Conservation (phyloP, 352 stramenopile species). For the Saprolegnia diclina region DNA sequence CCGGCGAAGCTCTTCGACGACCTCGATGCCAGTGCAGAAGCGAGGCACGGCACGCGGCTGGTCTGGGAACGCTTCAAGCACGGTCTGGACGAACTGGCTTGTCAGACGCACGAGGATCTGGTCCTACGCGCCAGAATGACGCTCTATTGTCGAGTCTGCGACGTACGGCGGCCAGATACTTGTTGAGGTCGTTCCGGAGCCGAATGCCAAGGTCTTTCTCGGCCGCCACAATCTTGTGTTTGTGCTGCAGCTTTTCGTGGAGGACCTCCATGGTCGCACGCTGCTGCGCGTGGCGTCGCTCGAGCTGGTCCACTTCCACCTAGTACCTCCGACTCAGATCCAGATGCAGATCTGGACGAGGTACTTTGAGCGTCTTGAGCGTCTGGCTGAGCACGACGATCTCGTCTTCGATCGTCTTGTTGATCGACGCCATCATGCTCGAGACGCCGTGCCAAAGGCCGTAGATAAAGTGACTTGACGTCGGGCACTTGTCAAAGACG, state of each 20-base stretch:
- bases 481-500: conserved; percentile 56
- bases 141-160: no score
- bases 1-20: conserved; percentile 13
- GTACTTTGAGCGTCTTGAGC: conserved; percentile 32
- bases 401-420: conserved; percentile 37
- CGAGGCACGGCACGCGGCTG: neutral
- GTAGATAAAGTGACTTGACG: conserved; percentile 44
- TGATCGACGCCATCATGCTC: conserved; percentile 30
- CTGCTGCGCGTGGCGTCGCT: conserved; percentile 29
- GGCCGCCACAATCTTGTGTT: conserved; percentile 36
- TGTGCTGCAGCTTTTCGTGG: conserved; percentile 35
- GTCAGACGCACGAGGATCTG: conserved; percentile 40
- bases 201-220: conserved; percentile 45
- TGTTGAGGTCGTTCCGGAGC: conserved; percentile 47
- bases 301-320: conserved; percentile 35
- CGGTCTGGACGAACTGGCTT: conserved; percentile 33
- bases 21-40: conserved; percentile 1
- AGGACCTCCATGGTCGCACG: conserved; percentile 31
- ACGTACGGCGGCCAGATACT: conserved; percentile 37
- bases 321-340: conserved; percentile 16
- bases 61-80: conserved; percentile 31
- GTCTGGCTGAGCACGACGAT: conserved; percentile 37
- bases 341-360: neutral
- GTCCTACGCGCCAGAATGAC: conserved; percentile 25
- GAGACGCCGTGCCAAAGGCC: conserved; percentile 41